Base-by-base conservation (phyloP, 805 yeast species). In the Blastobotrys parvus region DNA sequence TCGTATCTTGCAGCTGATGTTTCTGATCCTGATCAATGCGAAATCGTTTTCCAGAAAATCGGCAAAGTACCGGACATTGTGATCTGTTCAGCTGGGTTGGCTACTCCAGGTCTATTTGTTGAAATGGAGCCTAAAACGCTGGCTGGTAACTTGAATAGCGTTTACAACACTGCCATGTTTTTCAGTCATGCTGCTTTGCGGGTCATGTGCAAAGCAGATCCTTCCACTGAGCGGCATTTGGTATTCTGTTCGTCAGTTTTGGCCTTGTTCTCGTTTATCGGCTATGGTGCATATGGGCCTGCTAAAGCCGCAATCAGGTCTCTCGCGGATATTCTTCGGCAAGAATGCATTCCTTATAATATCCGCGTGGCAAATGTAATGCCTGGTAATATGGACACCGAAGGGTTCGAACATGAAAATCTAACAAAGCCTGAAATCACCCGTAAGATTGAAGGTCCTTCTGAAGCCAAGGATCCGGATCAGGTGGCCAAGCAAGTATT, bases 201-300 rank as follows among this genome's bases (percentile, higher is more conserved):
- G 21, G 46, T 57, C 31, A 56, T 70, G 65, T 45, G 53, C 21
- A 58, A 29, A 45, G 58, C 38, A 30, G 29, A 19, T 21, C 11
- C 17, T 32, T 21, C 13, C 4, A 15, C 23, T 3, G 36, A 48
- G 23, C 74, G 79, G 45, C 81, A 71, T 55, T 71, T 78, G 51
- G 76, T 78, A 19, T 74, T 70, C 47, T 80, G 73, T 54, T 83
- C 95, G 0, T 85, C 95, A 2, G 83, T 79, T 3, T 77, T 82
- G 7, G 88, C 94, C 2, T 77, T 82, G 51, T 90, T 77, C 66
- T 87, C 96, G 3, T 82, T 90, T 56, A 83, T 87, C 35, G 99
- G 99, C 0, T 92, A 92, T 59, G 73, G 79, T 0, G 90, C 86
- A 54, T 92, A 92, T 58, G 89, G 92, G 0, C 98, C 99, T 0